These are phyloP conservation scores for Hygrophorus russula DNA, from an alignment of 768 basidiomycete genomes.

Conservation along the genomic window DNA sequence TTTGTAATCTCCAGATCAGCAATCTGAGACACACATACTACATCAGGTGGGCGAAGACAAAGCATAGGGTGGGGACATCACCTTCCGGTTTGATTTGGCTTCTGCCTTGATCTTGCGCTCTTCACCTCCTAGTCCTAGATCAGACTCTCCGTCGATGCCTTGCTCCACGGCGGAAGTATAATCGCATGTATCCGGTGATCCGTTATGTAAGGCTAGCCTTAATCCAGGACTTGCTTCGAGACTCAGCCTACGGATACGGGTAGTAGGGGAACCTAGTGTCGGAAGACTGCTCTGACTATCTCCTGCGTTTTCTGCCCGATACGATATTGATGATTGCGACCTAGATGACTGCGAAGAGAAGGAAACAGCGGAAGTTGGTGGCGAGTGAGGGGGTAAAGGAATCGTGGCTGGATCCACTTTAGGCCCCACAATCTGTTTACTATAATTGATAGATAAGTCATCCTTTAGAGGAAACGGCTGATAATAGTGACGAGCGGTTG, in stretches of 20 bases:
- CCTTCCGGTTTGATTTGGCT: constrained; percentile 85
- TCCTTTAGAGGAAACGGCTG: constrained; percentile 17
- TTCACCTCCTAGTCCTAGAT: constrained; percentile 14
- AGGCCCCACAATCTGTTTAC: constrained; percentile 9
- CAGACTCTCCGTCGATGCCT: constrained; percentile 23
- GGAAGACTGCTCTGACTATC: constrained; percentile 21
- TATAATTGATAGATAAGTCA: constrained; percentile 4
- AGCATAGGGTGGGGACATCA: constrained; percentile 16
- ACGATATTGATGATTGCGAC: constrained; percentile 40
- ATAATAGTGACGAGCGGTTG: constrained; percentile 19
- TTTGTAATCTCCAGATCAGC: constrained; percentile 90
- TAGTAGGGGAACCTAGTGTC: neutral
- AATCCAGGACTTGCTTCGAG: neutral
- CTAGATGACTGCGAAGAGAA: constrained; percentile 69
- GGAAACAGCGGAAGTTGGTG: constrained; percentile 59
- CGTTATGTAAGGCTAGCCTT: neutral
- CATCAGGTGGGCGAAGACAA: neutral
- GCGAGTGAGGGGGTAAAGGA: constrained; percentile 60
- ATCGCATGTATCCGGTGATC: constrained; percentile 8
- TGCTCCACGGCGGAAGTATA: constrained; percentile 15
- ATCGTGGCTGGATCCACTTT: constrained; percentile 42
- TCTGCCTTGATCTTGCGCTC: constrained; percentile 52
- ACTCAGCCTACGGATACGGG: neutral
- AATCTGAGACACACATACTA: constrained; percentile 38
- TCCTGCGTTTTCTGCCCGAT: constrained; percentile 22